These are phyloP conservation scores for Trichophyton benhamiae DNA, from an alignment of 2,329 filamentous ascomycete genomes.

Conservation along the genomic window DNA sequence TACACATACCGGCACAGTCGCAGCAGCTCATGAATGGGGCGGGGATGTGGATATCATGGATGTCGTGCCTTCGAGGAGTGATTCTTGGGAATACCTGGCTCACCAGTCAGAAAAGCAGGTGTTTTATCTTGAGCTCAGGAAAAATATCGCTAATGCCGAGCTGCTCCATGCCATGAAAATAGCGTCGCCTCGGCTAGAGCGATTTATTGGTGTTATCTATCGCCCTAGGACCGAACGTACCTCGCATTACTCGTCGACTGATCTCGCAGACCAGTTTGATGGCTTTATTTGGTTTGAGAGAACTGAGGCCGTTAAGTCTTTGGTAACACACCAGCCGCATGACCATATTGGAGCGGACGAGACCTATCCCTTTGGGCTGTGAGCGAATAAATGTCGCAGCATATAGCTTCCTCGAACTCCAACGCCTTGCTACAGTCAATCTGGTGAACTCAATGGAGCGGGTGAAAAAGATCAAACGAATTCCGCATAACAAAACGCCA, in stretches of 20 bases:
- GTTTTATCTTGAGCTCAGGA: conserved; percentile 38
- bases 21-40: conserved; percentile 41
- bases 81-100: conserved; percentile 40
- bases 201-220: conserved; percentile 45
- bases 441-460: not conserved
- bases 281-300: conserved; percentile 41
- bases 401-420: not conserved
- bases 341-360: conserved; percentile 34
- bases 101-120: conserved; percentile 35
- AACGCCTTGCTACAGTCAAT: not conserved
- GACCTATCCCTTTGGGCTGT: conserved; percentile 43
- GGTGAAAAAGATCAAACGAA: not conserved
- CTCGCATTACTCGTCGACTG: conserved; percentile 39
- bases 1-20: conserved; percentile 41
- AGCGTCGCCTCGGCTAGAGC: conserved; percentile 31
- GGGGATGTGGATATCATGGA: conserved; percentile 41
- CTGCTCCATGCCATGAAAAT: conserved; percentile 28
- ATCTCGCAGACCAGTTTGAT: conserved; percentile 40
- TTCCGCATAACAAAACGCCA: not conserved
- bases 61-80: conserved; percentile 34
- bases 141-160: conserved; percentile 23
- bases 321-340: conserved; percentile 36
- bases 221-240: conserved; percentile 37
- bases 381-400: conserved; percentile 5
- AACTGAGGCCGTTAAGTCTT: conserved; percentile 33